A percentile compares a stretch with the other conserved stretches of the same genome.
These are phyloP conservation scores for Candida anglica DNA, from an alignment of 805 yeast species.

Conservation along the genomic window DNA sequence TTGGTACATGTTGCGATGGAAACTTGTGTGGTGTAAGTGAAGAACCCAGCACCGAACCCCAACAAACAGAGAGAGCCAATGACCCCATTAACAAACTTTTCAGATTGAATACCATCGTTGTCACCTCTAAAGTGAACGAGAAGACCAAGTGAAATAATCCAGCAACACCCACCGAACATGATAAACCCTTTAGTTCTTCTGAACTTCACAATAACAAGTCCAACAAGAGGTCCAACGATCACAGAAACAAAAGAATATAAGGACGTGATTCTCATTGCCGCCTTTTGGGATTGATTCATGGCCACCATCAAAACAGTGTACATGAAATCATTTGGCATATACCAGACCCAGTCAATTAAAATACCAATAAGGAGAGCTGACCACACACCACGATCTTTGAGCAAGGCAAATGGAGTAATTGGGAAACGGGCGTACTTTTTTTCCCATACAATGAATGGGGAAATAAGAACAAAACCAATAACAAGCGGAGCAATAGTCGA, in stretches of 20 bases:
- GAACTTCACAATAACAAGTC: slow-evolving; percentile 11
- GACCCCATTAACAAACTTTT: slow-evolving; percentile 11
- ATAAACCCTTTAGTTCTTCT: slow-evolving; percentile 18
- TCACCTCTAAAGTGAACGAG: slow-evolving; percentile 15
- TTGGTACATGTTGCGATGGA: slow-evolving; percentile 11
- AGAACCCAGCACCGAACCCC: slow-evolving; percentile 18
- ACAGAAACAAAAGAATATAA: too few relatives aligned
- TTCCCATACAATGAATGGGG: slow-evolving; percentile 13
- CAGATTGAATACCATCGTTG: not conserved
- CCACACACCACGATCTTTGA: slow-evolving; percentile 17
- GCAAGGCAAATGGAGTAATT: slow-evolving; percentile 10
- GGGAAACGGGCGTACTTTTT: slow-evolving; percentile 11
- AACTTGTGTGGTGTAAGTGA: slow-evolving; percentile 13
- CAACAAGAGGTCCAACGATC: slow-evolving; percentile 12
- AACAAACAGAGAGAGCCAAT: slow-evolving; percentile 13
- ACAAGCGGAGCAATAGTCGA: slow-evolving; percentile 13
- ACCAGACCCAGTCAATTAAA: too few relatives aligned
- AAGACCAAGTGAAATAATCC: slow-evolving; percentile 22
- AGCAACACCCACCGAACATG: slow-evolving; percentile 18
- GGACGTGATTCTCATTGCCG: slow-evolving; percentile 13
- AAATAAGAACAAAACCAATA: slow-evolving; percentile 12
- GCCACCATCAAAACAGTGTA: too few relatives aligned
- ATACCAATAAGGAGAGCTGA: slow-evolving; percentile 10
- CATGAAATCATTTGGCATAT: too few relatives aligned
- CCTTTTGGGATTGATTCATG: slow-evolving; percentile 10